phyloP scores from a whole-genome alignment of 2,329 filamentous ascomycete genomes.

The Xylariaceae sp. region DNA sequence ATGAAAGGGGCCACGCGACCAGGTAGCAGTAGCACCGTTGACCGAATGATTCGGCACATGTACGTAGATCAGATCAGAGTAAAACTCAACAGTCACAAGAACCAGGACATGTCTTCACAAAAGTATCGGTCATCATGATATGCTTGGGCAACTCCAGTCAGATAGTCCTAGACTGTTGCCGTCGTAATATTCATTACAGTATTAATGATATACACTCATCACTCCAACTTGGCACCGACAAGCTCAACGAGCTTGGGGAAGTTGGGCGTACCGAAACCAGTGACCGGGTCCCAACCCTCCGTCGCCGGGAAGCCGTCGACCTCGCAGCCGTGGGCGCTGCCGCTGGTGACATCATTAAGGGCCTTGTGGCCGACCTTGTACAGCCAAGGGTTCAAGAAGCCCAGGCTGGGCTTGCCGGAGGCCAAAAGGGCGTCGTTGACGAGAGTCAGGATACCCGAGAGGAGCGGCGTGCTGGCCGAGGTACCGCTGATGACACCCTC shows the following conservation, averaged over 20 bases:
- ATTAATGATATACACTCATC: background rate
- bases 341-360: constrained; percentile 40
- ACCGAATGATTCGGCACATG: too few relatives aligned
- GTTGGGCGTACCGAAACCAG: constrained; percentile 35
- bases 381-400: constrained; percentile 45
- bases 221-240: constrained; percentile 22
- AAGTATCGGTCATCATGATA: too few relatives aligned
- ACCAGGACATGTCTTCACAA: too few relatives aligned
- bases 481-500: constrained; percentile 46
- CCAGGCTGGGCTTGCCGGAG: constrained; percentile 42
- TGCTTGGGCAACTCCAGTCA: too few relatives aligned
- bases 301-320: constrained; percentile 28
- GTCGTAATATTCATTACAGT: too few relatives aligned
- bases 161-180: too few relatives aligned
- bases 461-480: constrained; percentile 54
- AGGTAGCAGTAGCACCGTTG: too few relatives aligned
- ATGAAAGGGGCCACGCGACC: too few relatives aligned
- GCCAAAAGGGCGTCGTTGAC: constrained; percentile 60
- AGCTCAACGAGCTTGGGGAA: constrained; percentile 29
- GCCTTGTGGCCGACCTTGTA: constrained; percentile 35
- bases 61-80: too few relatives aligned
- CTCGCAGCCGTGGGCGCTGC: constrained; percentile 39
- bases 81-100: too few relatives aligned
- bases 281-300: constrained; percentile 34
- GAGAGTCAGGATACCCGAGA: constrained; percentile 55